These are phyloP conservation scores for Prunus dulcis DNA, from an alignment of 306 rosid genomes.

Conservation along the genomic window DNA sequence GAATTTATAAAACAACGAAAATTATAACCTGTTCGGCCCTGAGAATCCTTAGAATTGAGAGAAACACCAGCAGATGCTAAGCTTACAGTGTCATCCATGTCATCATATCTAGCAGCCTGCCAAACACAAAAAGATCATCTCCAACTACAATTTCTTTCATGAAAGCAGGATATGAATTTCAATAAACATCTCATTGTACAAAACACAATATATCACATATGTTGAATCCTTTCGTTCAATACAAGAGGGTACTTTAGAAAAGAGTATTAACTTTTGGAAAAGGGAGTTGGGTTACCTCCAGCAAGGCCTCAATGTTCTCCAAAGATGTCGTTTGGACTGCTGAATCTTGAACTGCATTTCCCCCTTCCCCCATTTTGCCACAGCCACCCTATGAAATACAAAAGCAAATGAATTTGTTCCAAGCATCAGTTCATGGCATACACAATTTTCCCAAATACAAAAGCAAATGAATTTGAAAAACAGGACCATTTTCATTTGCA, in stretches of 20 bases:
- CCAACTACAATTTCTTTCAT: not conserved
- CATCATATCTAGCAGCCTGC: slow-evolving; percentile 80
- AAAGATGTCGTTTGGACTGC: slow-evolving; percentile 13
- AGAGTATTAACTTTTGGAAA: not conserved
- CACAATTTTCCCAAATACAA: not conserved
- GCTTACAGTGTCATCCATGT: slow-evolving; percentile 53
- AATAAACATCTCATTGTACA: not conserved
- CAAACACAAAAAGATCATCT: not conserved
- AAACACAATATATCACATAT: too few species aligned
- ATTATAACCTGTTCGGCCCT: slow-evolving; percentile 62
- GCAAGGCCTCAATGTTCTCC: slow-evolving; percentile 52
- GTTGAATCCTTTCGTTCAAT: too few species aligned
- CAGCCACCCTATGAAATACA: not conserved
- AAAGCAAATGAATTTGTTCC: not conserved
- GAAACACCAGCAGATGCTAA: slow-evolving; percentile 53
- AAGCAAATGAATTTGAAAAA: too few species aligned
- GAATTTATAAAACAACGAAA: not conserved
- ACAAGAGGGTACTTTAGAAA: too few species aligned
- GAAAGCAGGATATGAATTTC: not conserved
- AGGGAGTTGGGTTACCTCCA: slow-evolving; percentile 35
- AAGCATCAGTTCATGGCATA: too few species aligned
- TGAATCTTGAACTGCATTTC: slow-evolving; percentile 18
- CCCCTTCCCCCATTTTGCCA: slow-evolving; percentile 41
- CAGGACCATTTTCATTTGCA: too few species aligned
- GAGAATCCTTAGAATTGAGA: slow-evolving; percentile 69